Conservation (phyloP, 108 stramenopile genomes). For the Aurantiochytrium sp. region DNA sequence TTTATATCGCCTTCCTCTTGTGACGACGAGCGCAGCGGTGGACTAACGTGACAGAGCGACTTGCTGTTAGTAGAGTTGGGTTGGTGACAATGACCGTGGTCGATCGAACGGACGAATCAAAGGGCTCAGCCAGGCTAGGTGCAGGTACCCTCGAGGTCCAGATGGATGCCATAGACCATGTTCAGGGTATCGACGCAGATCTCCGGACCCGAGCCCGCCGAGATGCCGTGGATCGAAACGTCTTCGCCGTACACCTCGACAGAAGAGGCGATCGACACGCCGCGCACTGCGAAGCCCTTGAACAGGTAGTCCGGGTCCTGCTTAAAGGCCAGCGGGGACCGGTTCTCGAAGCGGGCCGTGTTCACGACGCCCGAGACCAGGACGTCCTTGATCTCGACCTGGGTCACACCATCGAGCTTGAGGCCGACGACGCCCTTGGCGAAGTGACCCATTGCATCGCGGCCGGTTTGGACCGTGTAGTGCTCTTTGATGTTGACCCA, state of each 20-base stretch:
- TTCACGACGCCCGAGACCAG: neutral
- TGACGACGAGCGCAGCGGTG: too few relatives aligned
- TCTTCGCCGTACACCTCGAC: neutral
- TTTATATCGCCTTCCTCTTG: too few relatives aligned
- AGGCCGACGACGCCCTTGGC: neutral
- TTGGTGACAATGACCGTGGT: too few relatives aligned
- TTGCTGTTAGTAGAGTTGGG: too few relatives aligned
- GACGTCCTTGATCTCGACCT: neutral
- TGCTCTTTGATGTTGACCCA: neutral
- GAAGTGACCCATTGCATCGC: neutral
- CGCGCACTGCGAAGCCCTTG: neutral
- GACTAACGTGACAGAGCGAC: too few relatives aligned
- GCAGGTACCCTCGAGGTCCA: too few relatives aligned
- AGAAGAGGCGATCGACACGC: neutral
- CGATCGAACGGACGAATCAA: too few relatives aligned
- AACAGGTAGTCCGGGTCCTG: neutral
- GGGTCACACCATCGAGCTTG: neutral
- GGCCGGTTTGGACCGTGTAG: neutral
- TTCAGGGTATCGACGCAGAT: too few relatives aligned
- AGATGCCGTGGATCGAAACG: too few relatives aligned
- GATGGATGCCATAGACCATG: too few relatives aligned
- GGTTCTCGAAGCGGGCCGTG: neutral
- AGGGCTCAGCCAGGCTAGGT: too few relatives aligned
- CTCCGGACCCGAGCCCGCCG: too few relatives aligned
- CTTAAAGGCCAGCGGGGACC: neutral